Conservation (phyloP, 768 basidiomycete genomes). For the Plicaturopsis crispa region DNA sequence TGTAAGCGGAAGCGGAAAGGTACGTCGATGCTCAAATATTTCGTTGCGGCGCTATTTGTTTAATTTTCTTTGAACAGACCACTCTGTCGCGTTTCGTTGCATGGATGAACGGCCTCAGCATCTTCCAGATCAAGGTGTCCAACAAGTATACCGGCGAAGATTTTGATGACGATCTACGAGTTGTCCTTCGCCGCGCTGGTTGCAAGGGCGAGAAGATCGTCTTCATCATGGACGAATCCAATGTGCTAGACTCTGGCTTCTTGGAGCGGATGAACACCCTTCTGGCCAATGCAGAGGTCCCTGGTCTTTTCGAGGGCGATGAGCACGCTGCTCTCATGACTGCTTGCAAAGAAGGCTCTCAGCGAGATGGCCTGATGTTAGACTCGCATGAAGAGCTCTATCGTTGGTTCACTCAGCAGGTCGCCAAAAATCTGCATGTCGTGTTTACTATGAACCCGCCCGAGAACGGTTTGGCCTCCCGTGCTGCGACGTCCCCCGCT, state of each 20-base stretch:
- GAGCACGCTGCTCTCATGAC: slow-evolving; percentile 98
- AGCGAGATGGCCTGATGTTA: slow-evolving; percentile 95
- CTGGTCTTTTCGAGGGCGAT: slow-evolving; percentile 99
- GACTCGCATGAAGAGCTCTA: slow-evolving; percentile 98
- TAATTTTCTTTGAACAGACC: slow-evolving; percentile 48
- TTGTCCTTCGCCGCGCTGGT: slow-evolving; percentile 89
- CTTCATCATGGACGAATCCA: slow-evolving; percentile 99
- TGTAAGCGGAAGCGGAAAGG: slow-evolving; percentile 98
- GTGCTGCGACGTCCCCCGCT: slow-evolving; percentile 96
- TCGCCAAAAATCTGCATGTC: slow-evolving; percentile 95
- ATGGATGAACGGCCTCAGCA: slow-evolving; percentile 99
- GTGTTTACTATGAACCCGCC: slow-evolving; percentile 99
- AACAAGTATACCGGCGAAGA: slow-evolving; percentile 99
- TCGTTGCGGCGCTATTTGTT: slow-evolving; percentile 4
- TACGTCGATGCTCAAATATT: slow-evolving; percentile 23
- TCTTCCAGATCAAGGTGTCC: slow-evolving; percentile 99
- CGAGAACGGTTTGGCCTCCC: slow-evolving; percentile 88
- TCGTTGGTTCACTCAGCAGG: slow-evolving; percentile 98
- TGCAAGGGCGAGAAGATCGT: slow-evolving; percentile 99
- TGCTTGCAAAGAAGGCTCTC: slow-evolving; percentile 99
- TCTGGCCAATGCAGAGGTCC: slow-evolving; percentile 99
- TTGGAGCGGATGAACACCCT: slow-evolving; percentile 99
- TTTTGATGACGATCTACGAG: slow-evolving; percentile 95
- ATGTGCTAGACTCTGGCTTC: slow-evolving; percentile 98
- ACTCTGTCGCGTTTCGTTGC: slow-evolving; percentile 97